phyloP scores from a whole-genome alignment of 495 filamentous ascomycete genomes.

The Jackrogersella minutella region DNA sequence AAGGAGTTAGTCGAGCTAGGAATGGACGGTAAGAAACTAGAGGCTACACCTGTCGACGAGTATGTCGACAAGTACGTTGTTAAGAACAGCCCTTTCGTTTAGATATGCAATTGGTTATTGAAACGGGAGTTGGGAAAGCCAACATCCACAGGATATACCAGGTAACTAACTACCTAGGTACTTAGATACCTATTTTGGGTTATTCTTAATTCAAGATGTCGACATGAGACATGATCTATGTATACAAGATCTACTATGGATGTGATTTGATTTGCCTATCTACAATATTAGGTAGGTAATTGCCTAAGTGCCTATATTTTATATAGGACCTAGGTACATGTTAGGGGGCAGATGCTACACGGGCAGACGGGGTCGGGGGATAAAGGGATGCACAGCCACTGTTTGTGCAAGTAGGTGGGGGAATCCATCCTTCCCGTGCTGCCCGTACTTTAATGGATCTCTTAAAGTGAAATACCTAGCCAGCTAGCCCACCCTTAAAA shows the following conservation, averaged over 20 bases:
- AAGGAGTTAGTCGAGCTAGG: conserved; percentile 80
- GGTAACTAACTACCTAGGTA: neutral
- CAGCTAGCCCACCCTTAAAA: conserved; percentile 1
- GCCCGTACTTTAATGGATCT: neutral
- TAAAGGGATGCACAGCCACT: conserved; percentile 8
- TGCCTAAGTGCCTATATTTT: neutral
- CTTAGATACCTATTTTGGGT: neutral
- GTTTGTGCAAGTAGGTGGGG: neutral
- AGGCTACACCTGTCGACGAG: conserved; percentile 83
- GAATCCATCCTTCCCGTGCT: too few relatives aligned
- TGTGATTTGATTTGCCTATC: neutral
- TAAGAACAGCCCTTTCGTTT: conserved; percentile 64
- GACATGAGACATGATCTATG: neutral
- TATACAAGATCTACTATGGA: neutral
- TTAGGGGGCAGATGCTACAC: too few relatives aligned
- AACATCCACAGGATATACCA: too few relatives aligned
- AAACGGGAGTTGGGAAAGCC: neutral
- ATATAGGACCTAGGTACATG: too few relatives aligned
- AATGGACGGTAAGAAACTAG: conserved; percentile 74
- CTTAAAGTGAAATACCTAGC: neutral
- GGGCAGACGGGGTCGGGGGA: too few relatives aligned
- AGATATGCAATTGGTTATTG: conserved; percentile 22
- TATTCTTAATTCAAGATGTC: neutral
- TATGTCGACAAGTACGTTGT: conserved; percentile 92
- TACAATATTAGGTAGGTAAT: neutral